Percentiles rank a stretch among this genome's conserved stretches.
phyloP scores from a whole-genome alignment of 345 rosid genomes.

The Gossypium anomalum region DNA sequence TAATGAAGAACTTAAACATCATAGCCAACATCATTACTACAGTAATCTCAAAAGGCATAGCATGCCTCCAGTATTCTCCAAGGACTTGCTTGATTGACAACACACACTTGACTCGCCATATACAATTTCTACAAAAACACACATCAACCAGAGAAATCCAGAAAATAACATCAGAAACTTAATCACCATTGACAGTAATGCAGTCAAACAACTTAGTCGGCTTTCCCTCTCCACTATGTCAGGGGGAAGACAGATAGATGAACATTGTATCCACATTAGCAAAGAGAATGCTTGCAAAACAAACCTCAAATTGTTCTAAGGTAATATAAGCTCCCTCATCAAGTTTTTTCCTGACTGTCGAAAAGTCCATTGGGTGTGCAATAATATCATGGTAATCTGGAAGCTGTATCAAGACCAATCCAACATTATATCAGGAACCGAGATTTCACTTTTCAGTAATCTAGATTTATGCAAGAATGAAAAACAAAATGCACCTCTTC shows the following conservation, averaged over 20 bases:
- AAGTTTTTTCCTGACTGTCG: constrained; percentile 71
- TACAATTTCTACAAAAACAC: not conserved
- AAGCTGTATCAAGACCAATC: constrained; percentile 53
- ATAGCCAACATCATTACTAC: not conserved
- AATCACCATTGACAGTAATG: not conserved
- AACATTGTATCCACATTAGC: not conserved
- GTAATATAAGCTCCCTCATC: constrained; percentile 53
- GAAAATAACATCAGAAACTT: not conserved
- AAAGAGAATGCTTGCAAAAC: constrained; percentile 15
- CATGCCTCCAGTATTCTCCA: not conserved
- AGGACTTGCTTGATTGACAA: not conserved
- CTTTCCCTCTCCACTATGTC: not conserved
- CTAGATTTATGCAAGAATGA: constrained; percentile 9
- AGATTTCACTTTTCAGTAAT: not conserved
- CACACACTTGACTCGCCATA: not conserved
- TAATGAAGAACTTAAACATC: not conserved
- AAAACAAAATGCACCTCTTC: constrained; percentile 50
- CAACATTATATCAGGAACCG: constrained; percentile 9
- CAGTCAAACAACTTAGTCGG: not conserved
- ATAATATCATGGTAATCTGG: constrained; percentile 92
- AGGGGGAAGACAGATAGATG: not conserved
- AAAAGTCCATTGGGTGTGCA: constrained; percentile 87
- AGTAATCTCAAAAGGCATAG: not conserved
- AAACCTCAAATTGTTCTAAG: constrained; percentile 91
- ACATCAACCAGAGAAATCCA: not conserved